Percentiles rank a stretch among this genome's conserved stretches.
phyloP scores from a whole-genome alignment of 805 yeast genomes.

The Millerozyma miso region DNA sequence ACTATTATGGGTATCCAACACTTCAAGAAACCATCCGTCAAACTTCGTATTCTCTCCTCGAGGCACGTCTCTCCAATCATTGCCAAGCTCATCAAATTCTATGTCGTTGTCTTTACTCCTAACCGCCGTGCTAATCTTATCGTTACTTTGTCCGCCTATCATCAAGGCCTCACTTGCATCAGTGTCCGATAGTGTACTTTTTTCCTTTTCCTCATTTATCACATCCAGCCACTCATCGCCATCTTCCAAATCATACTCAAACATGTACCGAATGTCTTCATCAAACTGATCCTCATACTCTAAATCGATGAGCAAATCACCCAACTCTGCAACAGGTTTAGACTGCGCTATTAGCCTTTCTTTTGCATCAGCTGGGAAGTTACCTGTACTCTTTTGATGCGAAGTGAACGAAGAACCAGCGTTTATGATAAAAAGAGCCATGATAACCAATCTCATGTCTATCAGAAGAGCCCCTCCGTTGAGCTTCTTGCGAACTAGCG shows the following conservation, averaged over 20 bases:
- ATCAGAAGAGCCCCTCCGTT: slow-evolving; percentile 57
- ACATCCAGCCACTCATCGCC: slow-evolving; percentile 16
- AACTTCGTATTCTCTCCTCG: slow-evolving; percentile 48
- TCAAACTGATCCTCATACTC: slow-evolving; percentile 63
- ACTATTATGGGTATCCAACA: slow-evolving; percentile 14
- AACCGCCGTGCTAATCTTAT: slow-evolving; percentile 12
- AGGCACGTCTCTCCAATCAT: slow-evolving; percentile 72
- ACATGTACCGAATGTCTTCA: slow-evolving; percentile 61
- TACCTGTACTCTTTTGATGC: slow-evolving; percentile 3
- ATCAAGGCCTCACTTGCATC: slow-evolving; percentile 5
- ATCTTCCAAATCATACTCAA: slow-evolving; percentile 49
- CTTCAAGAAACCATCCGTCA: slow-evolving; percentile 16
- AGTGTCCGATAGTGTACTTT: slow-evolving; percentile 5
- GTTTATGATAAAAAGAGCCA: slow-evolving; percentile 41
- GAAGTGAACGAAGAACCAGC: slow-evolving; percentile 17
- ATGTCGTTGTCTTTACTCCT: slow-evolving; percentile 20
- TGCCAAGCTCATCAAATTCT: slow-evolving; percentile 56
- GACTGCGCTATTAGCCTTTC: slow-evolving; percentile 16
- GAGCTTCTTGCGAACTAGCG: slow-evolving; percentile 54
- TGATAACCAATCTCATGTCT: slow-evolving; percentile 56
- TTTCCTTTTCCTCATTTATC: slow-evolving; percentile 9
- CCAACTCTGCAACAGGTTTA: slow-evolving; percentile 37
- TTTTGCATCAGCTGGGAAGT: slow-evolving; percentile 9
- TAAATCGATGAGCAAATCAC: slow-evolving; percentile 50
- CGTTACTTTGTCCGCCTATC: neutral